phyloP scores from a whole-genome alignment of 129 eudicot species.

The Arctium minus region DNA sequence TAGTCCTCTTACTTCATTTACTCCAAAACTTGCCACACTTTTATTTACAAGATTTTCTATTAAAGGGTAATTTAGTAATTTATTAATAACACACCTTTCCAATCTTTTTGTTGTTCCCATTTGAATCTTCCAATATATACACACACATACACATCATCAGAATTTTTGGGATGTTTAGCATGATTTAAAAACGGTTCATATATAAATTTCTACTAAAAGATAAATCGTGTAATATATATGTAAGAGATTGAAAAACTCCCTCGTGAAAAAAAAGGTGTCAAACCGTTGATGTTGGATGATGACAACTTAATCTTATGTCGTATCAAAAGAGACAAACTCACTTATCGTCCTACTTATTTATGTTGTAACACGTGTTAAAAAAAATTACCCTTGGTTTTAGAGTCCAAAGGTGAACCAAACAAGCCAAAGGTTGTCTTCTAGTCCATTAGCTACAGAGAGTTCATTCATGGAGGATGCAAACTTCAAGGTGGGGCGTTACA shows the following conservation, averaged over 20 bases:
- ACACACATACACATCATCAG: neutral
- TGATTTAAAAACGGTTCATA: neutral
- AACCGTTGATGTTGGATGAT: neutral
- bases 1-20: slow-evolving; percentile 25
- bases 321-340: neutral
- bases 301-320: neutral
- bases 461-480: slow-evolving; percentile 72
- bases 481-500: slow-evolving; percentile 77
- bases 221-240: neutral
- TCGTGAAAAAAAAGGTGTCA: neutral
- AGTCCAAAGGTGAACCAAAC: slow-evolving; percentile 43
- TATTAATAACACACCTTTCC: neutral
- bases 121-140: neutral
- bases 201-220: neutral
- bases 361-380: neutral
- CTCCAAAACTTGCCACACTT: neutral
- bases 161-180: neutral
- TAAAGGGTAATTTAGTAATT: neutral
- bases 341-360: neutral
- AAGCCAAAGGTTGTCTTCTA: slow-evolving; percentile 49
- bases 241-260: neutral
- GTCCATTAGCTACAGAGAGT: slow-evolving; percentile 63
- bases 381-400: slow-evolving; percentile 25
- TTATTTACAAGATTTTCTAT: neutral
- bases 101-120: neutral